These are phyloP conservation scores for Metschnikowia borealis DNA, from an alignment of 805 yeast genomes.

Conservation along the genomic window DNA sequence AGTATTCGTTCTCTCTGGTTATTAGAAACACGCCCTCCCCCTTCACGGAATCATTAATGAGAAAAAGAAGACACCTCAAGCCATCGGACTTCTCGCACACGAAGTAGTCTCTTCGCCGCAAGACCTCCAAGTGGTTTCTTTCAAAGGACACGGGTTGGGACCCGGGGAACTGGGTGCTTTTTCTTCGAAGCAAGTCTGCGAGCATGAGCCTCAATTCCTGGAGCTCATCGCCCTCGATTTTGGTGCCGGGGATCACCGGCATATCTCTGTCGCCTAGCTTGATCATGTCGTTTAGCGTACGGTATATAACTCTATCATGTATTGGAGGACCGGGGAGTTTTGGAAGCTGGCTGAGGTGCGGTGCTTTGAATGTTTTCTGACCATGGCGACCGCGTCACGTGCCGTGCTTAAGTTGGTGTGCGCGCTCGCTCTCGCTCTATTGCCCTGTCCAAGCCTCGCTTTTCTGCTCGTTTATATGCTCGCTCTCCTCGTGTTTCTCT, in stretches of 20 bases:
- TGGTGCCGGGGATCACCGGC: constrained; percentile 83
- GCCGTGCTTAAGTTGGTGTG: neutral
- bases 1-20: constrained; percentile 85
- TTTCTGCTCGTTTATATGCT: neutral
- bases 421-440: neutral
- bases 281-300: constrained; percentile 21
- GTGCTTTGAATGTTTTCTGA: neutral
- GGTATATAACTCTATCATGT: constrained; percentile 1
- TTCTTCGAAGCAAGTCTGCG: constrained; percentile 54
- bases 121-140: constrained; percentile 60
- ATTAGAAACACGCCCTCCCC: constrained; percentile 89
- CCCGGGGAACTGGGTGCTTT: constrained; percentile 72
- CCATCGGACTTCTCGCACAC: constrained; percentile 98
- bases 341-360: neutral
- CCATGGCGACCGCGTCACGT: neutral
- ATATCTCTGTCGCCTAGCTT: constrained; percentile 49
- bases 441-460: neutral
- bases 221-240: constrained; percentile 68
- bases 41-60: constrained; percentile 60
- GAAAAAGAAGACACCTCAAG: constrained; percentile 71
- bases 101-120: constrained; percentile 71
- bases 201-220: constrained; percentile 65
- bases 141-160: constrained; percentile 94
- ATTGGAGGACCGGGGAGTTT: neutral
- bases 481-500: no score